These are phyloP conservation scores for Kodamaea derodonti DNA, from an alignment of 1,139 yeast genomes.

Conservation along the genomic window DNA sequence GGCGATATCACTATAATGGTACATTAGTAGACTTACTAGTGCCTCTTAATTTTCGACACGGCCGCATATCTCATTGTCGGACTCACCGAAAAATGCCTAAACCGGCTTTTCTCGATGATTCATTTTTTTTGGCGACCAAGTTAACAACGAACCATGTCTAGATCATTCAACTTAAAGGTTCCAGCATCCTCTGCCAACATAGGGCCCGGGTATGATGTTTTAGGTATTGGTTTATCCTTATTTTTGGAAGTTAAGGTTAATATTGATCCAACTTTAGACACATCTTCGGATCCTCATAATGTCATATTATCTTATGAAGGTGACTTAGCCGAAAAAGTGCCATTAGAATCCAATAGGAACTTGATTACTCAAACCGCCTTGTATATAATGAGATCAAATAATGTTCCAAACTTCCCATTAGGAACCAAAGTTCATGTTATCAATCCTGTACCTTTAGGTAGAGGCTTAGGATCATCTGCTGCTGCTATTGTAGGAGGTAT, in stretches of 20 bases:
- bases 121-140: not conserved
- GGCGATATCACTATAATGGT: too few relatives aligned
- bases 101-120: too few relatives aligned
- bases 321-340: slow-evolving; percentile 74
- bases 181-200: slow-evolving; percentile 98
- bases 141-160: not conserved
- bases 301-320: slow-evolving; percentile 71
- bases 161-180: slow-evolving; percentile 55
- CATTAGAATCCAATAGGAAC: slow-evolving; percentile 70
- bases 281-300: slow-evolving; percentile 60
- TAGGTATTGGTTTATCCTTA: slow-evolving; percentile 82
- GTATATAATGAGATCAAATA: slow-evolving; percentile 82
- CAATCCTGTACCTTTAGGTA: slow-evolving; percentile 92
- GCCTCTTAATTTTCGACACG: too few relatives aligned
- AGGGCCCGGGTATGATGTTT: slow-evolving; percentile 97
- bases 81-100: too few relatives aligned
- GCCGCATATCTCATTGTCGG: too few relatives aligned
- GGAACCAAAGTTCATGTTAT: slow-evolving; percentile 81
- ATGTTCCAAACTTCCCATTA: slow-evolving; percentile 65
- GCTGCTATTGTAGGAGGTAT: slow-evolving; percentile 98
- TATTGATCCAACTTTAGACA: slow-evolving; percentile 53
- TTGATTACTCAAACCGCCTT: slow-evolving; percentile 90
- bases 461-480: slow-evolving; percentile 97
- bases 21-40: too few relatives aligned
- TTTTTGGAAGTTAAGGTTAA: slow-evolving; percentile 67